phyloP scores from a whole-genome alignment of 179 eudicot genomes.

The Actinidia arguta region DNA sequence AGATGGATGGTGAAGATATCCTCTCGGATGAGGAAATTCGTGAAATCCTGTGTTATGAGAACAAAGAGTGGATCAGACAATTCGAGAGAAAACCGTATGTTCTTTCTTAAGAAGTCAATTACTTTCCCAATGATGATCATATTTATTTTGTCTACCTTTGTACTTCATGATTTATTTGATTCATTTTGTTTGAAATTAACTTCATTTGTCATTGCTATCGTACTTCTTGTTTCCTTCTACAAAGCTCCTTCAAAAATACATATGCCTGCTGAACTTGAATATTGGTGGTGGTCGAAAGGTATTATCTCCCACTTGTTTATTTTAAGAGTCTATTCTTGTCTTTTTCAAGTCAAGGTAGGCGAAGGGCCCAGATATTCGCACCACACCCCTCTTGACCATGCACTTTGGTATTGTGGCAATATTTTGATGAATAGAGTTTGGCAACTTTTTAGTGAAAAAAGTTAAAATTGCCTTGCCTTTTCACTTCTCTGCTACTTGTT shows the following conservation, averaged over 20 bases:
- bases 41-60: slow-evolving; percentile 84
- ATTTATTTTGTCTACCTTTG: neutral
- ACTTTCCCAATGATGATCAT: neutral
- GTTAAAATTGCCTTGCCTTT: neutral
- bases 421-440: neutral
- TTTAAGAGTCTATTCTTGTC: neutral
- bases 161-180: neutral
- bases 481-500: neutral
- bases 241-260: slow-evolving; percentile 86
- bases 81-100: slow-evolving; percentile 85
- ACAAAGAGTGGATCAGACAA: slow-evolving; percentile 65
- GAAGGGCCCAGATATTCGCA: neutral
- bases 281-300: slow-evolving; percentile 82
- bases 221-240: slow-evolving; percentile 49
- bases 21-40: slow-evolving; percentile 48
- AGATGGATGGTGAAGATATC: slow-evolving; percentile 92
- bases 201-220: neutral
- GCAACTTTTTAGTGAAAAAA: neutral
- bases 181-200: slow-evolving; percentile 17
- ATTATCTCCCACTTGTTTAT: neutral
- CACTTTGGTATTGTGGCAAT: neutral
- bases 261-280: slow-evolving; percentile 92
- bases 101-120: slow-evolving; percentile 21
- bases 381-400: neutral
- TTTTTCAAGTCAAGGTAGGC: neutral